Evolutionary conservation across 495 filamentous ascomycete genomes (phyloP).

Genomic region (Aspergillus nidulans): DNA sequence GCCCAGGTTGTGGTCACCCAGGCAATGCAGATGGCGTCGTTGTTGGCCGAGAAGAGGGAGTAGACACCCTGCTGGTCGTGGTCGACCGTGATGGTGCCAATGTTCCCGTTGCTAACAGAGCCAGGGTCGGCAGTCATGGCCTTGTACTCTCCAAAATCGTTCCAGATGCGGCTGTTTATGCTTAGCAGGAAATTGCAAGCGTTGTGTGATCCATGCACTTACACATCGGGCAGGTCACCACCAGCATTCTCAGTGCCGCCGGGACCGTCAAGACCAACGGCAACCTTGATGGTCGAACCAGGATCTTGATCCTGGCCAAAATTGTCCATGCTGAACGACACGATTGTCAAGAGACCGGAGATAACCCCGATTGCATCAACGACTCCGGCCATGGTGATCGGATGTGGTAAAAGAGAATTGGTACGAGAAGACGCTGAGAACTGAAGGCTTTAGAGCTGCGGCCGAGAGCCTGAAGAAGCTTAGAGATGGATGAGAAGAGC

Average conservation of each 20-base stretch:
- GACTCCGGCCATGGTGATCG: not conserved
- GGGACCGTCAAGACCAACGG: constrained; percentile 5
- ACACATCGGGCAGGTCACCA: constrained; percentile 14
- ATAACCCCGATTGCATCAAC: constrained; percentile 12
- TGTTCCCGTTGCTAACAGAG: not conserved
- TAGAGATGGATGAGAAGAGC: not conserved
- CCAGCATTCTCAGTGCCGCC: constrained; percentile 5
- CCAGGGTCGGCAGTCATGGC: constrained; percentile 11
- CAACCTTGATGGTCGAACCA: constrained; percentile 12
- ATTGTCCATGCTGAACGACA: constrained; percentile 7
- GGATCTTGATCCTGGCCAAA: not conserved
- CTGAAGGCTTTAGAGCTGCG: not conserved
- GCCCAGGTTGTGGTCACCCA: constrained; percentile 15
- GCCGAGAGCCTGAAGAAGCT: not conserved
- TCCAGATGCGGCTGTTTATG: constrained; percentile 9
- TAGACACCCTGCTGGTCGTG: constrained; percentile 13
- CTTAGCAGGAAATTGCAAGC: not conserved
- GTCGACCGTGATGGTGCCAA: constrained; percentile 6
- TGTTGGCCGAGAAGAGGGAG: constrained; percentile 15
- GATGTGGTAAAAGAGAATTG: not conserved
- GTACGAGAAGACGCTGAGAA: not conserved
- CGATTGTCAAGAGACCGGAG: constrained; percentile 12
- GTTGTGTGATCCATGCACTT: not conserved
- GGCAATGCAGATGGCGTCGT: constrained; percentile 14
- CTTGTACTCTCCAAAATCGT: constrained; percentile 6